Evolutionary conservation across 2,329 filamentous ascomycete genomes (phyloP).

Genomic region (Neurospora sp.): DNA sequence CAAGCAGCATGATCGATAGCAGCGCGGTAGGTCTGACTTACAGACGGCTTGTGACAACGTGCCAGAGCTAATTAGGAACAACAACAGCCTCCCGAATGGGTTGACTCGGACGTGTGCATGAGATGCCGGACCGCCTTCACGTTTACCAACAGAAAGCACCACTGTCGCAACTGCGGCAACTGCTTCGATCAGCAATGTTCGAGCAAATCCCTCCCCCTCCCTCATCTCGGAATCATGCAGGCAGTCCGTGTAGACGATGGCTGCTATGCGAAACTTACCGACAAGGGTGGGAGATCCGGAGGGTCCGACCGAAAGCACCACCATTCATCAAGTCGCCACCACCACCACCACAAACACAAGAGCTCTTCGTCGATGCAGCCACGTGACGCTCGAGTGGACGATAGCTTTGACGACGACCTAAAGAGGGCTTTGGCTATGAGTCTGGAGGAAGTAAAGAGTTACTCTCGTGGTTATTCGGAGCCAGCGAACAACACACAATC

Average conservation of each 20-base stretch:
- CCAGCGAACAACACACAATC: conserved; percentile 32
- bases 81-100: conserved; percentile 83
- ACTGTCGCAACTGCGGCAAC: conserved; percentile 95
- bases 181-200: conserved; percentile 96
- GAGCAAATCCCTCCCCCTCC: conserved; percentile 75
- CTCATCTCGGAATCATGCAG: conserved; percentile 85
- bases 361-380: conserved; percentile 72
- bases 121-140: conserved; percentile 91
- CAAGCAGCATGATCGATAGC: conserved; percentile 97
- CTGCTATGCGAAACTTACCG: conserved; percentile 81
- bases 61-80: conserved; percentile 3
- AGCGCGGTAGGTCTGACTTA: conserved; percentile 60
- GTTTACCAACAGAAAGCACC: conserved; percentile 96
- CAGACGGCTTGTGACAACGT: not conserved
- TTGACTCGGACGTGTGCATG: conserved; percentile 97
- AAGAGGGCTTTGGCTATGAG: conserved; percentile 95
- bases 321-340: conserved; percentile 5
- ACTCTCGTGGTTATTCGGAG: conserved; percentile 63
- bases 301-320: conserved; percentile 10
- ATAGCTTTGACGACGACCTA: conserved; percentile 88
- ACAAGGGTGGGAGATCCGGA: conserved; percentile 49
- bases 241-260: conserved; percentile 93
- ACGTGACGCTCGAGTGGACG: conserved; percentile 76
- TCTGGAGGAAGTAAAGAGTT: conserved; percentile 78
- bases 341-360: conserved; percentile 51